Evolutionary conservation across 2,329 filamentous ascomycete species (phyloP).

Genomic region (Rhexocercosporidium sp.): DNA sequence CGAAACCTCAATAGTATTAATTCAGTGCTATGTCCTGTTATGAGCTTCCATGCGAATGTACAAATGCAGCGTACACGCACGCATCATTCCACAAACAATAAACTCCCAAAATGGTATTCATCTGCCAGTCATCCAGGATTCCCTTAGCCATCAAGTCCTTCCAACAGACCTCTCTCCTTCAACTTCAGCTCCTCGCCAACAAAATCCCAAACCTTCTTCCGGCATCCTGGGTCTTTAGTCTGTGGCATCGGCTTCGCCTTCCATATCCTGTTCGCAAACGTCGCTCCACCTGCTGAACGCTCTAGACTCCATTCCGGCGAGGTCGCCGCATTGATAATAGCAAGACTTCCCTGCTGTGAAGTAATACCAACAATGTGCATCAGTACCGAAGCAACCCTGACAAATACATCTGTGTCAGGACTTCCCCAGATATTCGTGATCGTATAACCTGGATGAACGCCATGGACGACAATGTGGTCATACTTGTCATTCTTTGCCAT

Average conservation of each 20-base stretch:
- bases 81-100: too few species aligned
- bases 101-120: too few species aligned
- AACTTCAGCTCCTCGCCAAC: conserved; percentile 22
- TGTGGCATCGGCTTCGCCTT: conserved; percentile 38
- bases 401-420: neutral
- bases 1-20: too few species aligned
- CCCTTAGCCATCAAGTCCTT: conserved; percentile 8
- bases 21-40: too few species aligned
- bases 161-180: conserved; percentile 17
- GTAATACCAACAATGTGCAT: conserved; percentile 30
- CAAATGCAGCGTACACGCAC: too few species aligned
- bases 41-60: too few species aligned
- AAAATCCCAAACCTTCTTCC: conserved; percentile 34
- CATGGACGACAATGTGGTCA: conserved; percentile 41
- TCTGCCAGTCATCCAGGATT: neutral
- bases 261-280: conserved; percentile 39
- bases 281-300: conserved; percentile 28
- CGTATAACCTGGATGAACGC: conserved; percentile 43
- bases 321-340: conserved; percentile 35
- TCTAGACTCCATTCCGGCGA: conserved; percentile 24
- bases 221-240: conserved; percentile 30
- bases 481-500: conserved; percentile 31
- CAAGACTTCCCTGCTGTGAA: conserved; percentile 36
- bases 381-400: neutral
- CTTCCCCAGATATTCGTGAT: conserved; percentile 40